phyloP scores from a whole-genome alignment of 1,284 basidiomycete species.

The Malassezia dermatis region DNA sequence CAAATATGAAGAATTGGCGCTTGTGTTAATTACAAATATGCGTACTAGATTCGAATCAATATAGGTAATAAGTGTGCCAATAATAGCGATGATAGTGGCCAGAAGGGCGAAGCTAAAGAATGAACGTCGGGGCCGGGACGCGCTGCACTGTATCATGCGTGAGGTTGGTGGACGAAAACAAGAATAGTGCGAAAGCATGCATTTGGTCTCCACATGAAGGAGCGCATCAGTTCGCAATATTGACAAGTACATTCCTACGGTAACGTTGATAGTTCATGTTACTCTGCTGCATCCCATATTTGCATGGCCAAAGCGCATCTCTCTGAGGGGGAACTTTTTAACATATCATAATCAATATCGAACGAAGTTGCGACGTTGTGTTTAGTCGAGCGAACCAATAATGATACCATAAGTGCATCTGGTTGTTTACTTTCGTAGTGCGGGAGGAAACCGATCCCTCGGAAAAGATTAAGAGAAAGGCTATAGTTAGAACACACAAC shows the following conservation, averaged over 20 bases:
- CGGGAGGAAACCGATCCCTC: slow-evolving; percentile 29
- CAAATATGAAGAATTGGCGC: slow-evolving; percentile 40
- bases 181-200: background rate
- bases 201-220: background rate
- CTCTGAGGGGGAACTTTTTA: slow-evolving; percentile 19
- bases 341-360: slow-evolving; percentile 20
- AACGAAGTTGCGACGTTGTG: slow-evolving; percentile 30
- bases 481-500: slow-evolving; percentile 14
- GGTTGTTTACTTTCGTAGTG: slow-evolving; percentile 11
- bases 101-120: slow-evolving; percentile 3
- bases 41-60: slow-evolving; percentile 6
- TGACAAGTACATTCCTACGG: background rate
- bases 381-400: slow-evolving; percentile 28
- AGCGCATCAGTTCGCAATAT: background rate
- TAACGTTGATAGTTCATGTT: background rate
- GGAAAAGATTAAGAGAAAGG: slow-evolving; percentile 26
- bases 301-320: slow-evolving; percentile 25
- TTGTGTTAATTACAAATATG: background rate
- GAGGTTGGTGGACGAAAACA: background rate
- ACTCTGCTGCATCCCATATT: slow-evolving; percentile 32
- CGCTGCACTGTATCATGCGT: background rate
- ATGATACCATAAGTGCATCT: slow-evolving; percentile 17
- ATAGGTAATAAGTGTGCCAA: background rate
- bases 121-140: background rate
- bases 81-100: slow-evolving; percentile 8